These are phyloP conservation scores for Pontederia crassipes DNA, from an alignment of 176 grass and related monocot genomes.

Conservation along the genomic window DNA sequence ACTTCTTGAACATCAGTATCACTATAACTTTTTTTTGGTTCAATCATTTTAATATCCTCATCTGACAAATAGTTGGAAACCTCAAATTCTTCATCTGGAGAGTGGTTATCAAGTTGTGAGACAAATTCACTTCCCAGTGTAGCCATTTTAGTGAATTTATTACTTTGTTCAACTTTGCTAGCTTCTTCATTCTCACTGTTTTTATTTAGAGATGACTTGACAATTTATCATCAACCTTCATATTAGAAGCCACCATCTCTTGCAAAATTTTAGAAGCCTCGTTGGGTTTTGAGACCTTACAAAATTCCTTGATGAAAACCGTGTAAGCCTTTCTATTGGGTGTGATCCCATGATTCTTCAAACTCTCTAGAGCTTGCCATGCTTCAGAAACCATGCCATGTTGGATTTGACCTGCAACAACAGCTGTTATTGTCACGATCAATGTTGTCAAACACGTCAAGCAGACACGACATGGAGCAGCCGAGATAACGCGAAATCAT, in stretches of 20 bases:
- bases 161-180: conserved; percentile 31
- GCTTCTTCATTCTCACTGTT: conserved; percentile 41
- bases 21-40: conserved; percentile 18
- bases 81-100: conserved; percentile 15
- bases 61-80: conserved; percentile 15
- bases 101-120: conserved; percentile 1
- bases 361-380: conserved; percentile 40
- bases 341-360: conserved; percentile 37
- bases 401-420: conserved; percentile 49
- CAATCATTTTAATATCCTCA: conserved; percentile 16
- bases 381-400: conserved; percentile 51
- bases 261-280: conserved; percentile 57
- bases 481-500: no score
- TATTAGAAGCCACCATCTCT: conserved; percentile 38
- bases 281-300: conserved; percentile 50
- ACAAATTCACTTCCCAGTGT: conserved; percentile 20
- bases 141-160: conserved; percentile 22
- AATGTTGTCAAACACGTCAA: not conserved
- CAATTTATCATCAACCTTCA: conserved; percentile 37
- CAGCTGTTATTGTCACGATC: conserved; percentile 41
- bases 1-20: conserved; percentile 41
- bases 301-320: conserved; percentile 71
- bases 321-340: conserved; percentile 58
- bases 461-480: no score
- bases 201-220: conserved; percentile 42